phyloP scores from a whole-genome alignment of 2,329 filamentous ascomycete genomes.

The Capronia coronata region DNA sequence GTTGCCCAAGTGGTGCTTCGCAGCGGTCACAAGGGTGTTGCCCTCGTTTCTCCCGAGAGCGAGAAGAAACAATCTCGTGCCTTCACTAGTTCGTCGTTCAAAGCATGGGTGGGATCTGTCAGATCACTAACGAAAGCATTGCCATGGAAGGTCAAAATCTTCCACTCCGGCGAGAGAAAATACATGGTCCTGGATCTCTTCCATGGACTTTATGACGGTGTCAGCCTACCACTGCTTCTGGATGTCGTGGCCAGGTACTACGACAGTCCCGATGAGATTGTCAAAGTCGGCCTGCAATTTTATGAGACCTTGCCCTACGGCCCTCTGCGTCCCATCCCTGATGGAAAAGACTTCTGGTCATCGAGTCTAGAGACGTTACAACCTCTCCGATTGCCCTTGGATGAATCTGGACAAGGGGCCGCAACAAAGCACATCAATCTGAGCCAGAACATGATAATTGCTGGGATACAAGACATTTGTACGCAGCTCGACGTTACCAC shows the following conservation, averaged over 20 bases:
- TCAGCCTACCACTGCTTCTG: conserved; percentile 65
- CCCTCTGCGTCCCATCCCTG: conserved; percentile 51
- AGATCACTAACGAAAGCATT: conserved; percentile 32
- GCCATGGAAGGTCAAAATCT: conserved; percentile 34
- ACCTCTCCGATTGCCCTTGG: conserved; percentile 5
- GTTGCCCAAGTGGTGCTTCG: conserved; percentile 61
- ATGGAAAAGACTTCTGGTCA: conserved; percentile 62
- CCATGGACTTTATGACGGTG: conserved; percentile 82
- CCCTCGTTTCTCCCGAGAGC: conserved; percentile 36
- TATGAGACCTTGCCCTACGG: conserved; percentile 62
- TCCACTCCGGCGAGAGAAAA: conserved; percentile 28
- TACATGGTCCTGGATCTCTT: conserved; percentile 64
- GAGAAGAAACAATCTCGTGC: conserved; percentile 27
- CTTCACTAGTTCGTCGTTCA: conserved; percentile 44
- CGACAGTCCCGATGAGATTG: conserved; percentile 4
- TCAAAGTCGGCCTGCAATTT: conserved; percentile 15
- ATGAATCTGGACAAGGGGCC: neutral
- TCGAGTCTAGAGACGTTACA: conserved; percentile 27
- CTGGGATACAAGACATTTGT: conserved; percentile 48
- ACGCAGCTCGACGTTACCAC: conserved; percentile 62
- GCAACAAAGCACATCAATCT: neutral
- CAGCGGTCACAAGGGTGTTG: neutral
- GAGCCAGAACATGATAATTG: conserved; percentile 31
- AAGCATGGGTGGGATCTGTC: conserved; percentile 53
- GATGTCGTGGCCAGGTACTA: conserved; percentile 53